Evolutionary conservation across 495 filamentous ascomycete species (phyloP), one percentile per base, ranked within the genome.

Genomic region (Pyrenopolyporus hunteri): DNA sequence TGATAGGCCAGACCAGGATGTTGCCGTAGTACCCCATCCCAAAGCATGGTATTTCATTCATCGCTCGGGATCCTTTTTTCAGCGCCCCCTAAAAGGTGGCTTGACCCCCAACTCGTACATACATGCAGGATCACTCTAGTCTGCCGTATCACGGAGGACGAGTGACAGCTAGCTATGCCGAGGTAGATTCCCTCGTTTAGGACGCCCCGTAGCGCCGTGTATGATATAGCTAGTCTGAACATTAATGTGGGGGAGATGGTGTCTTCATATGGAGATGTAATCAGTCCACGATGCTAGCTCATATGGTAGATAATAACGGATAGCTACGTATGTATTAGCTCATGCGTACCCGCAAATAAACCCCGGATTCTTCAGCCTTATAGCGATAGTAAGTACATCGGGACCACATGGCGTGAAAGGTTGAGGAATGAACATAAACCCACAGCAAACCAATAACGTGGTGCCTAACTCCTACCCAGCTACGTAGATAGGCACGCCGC

Each of bases 331-430:
- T 10, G 3, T 39, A 39, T 16, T 29, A 2, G 10, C 42, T 14
- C 23, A 22, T n/a, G 13, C 42, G n/a, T 14, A 29, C 5, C 26
- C 9, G 26, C 23, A 22, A 45, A 19, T 29, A 9, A 14, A 49
- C 45, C 45, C 45, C 45, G 6, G 45, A 35, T 22, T 49, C 17
- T 16, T 57, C 53, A 57, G 53, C 53, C 53, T 57, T 47, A 57
- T 32, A 57, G 40, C 42, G 4, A 25, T 40, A 57, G 43, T 57
- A 57, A 47, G 42, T 57, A 57, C 53, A 37, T 47, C 14, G 39
- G 36, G 28, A 11, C 42, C 53, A 57, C 53, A 57, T 57, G 53
- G 53, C 32, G 11, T 11, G 23, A 16, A 29, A 9, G 42, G 23
- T 9, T 9, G 13, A 33, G 31, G 17, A 32, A 25, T 2, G 14